Conservation (phyloP, 1,284 basidiomycete genomes). For the Malassezia furfur region DNA sequence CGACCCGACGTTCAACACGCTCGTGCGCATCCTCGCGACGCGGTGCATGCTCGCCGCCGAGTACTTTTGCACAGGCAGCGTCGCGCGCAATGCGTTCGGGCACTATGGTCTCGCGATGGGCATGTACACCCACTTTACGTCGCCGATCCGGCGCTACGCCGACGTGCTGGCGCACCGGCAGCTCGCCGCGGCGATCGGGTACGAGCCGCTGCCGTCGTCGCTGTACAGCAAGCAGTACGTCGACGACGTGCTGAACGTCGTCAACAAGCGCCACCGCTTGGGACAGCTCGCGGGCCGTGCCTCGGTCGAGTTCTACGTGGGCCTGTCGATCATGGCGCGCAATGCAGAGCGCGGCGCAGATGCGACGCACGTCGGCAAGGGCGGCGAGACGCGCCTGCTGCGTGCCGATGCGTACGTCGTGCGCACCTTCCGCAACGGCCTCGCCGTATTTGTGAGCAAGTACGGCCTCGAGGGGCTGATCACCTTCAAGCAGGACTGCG, state of each 20-base stretch:
- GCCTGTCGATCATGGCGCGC: constrained; percentile 63
- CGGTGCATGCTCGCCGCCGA: constrained; percentile 97
- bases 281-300: constrained; percentile 95
- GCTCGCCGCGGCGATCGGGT: constrained; percentile 77
- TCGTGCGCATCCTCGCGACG: constrained; percentile 98
- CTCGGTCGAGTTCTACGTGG: constrained; percentile 94
- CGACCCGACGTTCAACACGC: constrained; percentile 72
- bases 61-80: constrained; percentile 92
- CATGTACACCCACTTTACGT: constrained; percentile 96
- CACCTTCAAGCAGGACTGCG: constrained; percentile 76
- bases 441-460: constrained; percentile 91
- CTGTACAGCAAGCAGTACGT: constrained; percentile 82
- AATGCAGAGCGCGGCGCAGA: constrained; percentile 55
- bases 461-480: constrained; percentile 86
- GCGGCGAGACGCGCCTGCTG: constrained; percentile 30
- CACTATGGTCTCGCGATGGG: constrained; percentile 93
- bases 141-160: constrained; percentile 41
- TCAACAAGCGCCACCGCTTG: constrained; percentile 86
- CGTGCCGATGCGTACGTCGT: constrained; percentile 70
- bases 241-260: constrained; percentile 72
- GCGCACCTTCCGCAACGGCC: constrained; percentile 81
- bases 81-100: constrained; percentile 80
- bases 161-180: constrained; percentile 94
- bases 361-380: constrained; percentile 38
- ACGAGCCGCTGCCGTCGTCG: constrained; percentile 70